Evolutionary conservation across 2,329 filamentous ascomycete species (phyloP).

Genomic region (Dryadomyces quercivorus): DNA sequence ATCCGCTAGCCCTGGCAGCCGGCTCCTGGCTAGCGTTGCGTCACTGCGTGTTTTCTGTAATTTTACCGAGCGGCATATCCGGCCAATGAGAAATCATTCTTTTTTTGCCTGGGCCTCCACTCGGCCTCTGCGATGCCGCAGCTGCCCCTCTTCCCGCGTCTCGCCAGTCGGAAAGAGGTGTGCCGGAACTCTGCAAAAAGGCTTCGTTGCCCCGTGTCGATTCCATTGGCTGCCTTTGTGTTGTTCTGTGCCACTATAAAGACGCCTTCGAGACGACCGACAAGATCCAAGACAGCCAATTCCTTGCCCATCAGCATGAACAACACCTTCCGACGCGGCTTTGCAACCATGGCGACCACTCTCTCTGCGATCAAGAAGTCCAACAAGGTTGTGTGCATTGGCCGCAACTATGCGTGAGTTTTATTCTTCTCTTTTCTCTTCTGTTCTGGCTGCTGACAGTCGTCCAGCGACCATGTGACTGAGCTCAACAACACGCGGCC

Average conservation of each 20-base stretch:
- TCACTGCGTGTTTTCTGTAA: not conserved
- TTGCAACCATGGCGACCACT: conserved; percentile 23
- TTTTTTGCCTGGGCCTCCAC: too few species aligned
- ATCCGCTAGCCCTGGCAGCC: too few species aligned
- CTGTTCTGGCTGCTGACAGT: not conserved
- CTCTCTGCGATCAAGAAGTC: conserved; percentile 30
- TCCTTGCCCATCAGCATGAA: conserved; percentile 5
- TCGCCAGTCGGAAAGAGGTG: not conserved
- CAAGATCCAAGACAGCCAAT: not conserved
- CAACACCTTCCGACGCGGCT: conserved; percentile 16
- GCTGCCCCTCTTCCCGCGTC: not conserved
- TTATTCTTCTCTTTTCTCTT: not conserved
- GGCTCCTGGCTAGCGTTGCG: too few species aligned
- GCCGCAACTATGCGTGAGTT: conserved; percentile 82
- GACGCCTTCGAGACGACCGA: not conserved
- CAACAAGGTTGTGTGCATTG: conserved; percentile 71
- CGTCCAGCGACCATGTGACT: conserved; percentile 70
- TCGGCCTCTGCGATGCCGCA: not conserved
- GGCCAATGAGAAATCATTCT: not conserved
- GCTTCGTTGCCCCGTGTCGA: too few species aligned
- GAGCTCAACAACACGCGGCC: conserved; percentile 81
- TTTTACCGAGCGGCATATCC: not conserved
- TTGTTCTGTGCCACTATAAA: not conserved
- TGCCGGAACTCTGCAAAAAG: not conserved
- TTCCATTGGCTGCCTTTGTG: too few species aligned